Base-by-base conservation (phyloP, 805 yeast species). In the Sugiyamaella lignohabitans region DNA sequence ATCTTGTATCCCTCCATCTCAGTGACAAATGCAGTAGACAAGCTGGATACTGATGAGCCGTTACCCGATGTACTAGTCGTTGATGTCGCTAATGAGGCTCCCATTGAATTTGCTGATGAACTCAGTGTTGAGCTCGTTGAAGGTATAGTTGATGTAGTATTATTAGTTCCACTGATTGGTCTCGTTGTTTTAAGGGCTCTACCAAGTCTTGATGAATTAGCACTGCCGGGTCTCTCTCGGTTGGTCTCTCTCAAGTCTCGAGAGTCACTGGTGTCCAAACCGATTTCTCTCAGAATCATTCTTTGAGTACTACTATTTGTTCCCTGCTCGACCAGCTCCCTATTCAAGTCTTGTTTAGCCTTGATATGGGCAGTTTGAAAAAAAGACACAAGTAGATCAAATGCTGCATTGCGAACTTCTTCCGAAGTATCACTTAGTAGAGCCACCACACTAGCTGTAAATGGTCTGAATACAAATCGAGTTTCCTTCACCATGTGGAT, bases 271-370 rank as follows among this genome's bases (percentile, higher is more conserved):
- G 22, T 38, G 2, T 51, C 58, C 11, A 59, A 58, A 30, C 63
- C 70, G 8, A 69, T 60, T n/a, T 58, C 59, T 16, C 54, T 43
- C 48, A 70, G 50, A 4, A 70, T 32, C 4, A 53, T 46, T 6
- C 48, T 30, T 1, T 61, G 59, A 16, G 63, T 54, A 11, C 53
- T 34, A 1, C 55, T 47, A 3, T 62, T 49, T 1, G 74, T 63
- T 16, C 60, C 58, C 40, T 68, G 66, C 3, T 59, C 47, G 16
- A 62, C 60, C 47, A 80, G 52, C 29, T 72, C 75, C 27, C 61
- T 60, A 5, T 67, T 59, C 32, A 80, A 64, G 50, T 76, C 81
- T 24, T 60, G 62, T 51, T 68, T 70, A 32, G 78, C 79, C 14
- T 64, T 64, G 29, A 57, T 58, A 27, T 54, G 47, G 3, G 65